Evolutionary conservation across 176 grass and related monocot genomes (phyloP).

Genomic region (Avena sativa): DNA sequence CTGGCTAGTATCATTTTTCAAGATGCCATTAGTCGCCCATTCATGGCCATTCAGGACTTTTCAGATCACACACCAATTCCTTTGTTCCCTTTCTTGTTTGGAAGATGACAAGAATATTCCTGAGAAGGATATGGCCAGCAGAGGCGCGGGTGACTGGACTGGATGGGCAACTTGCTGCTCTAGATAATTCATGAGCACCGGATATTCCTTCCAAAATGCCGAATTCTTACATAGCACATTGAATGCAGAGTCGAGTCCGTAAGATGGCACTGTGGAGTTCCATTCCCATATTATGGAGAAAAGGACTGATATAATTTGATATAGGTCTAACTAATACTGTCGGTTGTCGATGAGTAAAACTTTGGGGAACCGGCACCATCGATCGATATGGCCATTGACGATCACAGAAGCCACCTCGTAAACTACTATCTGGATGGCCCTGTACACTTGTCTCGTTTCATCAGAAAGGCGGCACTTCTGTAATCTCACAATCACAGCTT

Average conservation of each 20-base stretch:
- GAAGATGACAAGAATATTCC: slow-evolving; percentile 55
- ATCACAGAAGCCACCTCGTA: slow-evolving; percentile 27
- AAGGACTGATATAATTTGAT: slow-evolving; percentile 17
- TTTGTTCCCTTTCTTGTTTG: slow-evolving; percentile 2
- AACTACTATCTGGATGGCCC: neutral
- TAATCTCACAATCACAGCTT: neutral
- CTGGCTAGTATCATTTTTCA: neutral
- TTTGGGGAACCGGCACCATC: neutral
- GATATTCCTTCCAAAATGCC: slow-evolving; percentile 52
- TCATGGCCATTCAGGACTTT: slow-evolving; percentile 25
- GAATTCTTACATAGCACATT: neutral
- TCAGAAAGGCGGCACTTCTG: neutral
- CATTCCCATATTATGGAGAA: neutral
- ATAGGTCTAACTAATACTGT: neutral
- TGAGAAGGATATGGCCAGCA: neutral
- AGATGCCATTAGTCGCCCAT: slow-evolving; percentile 11
- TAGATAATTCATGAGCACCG: slow-evolving; percentile 16
- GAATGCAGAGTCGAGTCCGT: slow-evolving; percentile 13
- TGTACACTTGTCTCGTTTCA: neutral
- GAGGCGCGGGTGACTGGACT: neutral
- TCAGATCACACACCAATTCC: neutral
- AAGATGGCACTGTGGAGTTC: slow-evolving; percentile 1
- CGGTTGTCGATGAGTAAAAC: slow-evolving; percentile 7
- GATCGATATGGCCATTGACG: neutral
- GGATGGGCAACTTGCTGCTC: slow-evolving; percentile 31